These are phyloP conservation scores for Panicum virgatum DNA, from an alignment of 202 grass and related monocot genomes.

Conservation along the genomic window DNA sequence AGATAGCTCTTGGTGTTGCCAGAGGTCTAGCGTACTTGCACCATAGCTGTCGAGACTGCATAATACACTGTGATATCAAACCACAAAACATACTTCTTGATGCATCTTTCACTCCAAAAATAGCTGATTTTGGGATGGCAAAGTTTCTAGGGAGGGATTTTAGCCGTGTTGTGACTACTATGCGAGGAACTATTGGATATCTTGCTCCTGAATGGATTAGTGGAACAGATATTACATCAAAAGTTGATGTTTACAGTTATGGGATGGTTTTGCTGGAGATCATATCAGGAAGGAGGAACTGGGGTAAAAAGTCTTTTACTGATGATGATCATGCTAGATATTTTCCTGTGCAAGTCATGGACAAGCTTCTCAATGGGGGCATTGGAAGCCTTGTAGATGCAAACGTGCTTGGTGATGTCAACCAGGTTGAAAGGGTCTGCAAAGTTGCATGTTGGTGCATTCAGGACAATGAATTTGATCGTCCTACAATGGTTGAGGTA, in stretches of 20 bases:
- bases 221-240: slow-evolving; percentile 22
- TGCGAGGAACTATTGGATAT: slow-evolving; percentile 40
- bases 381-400: slow-evolving; percentile 32
- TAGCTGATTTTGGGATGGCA: slow-evolving; percentile 69
- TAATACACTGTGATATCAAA: slow-evolving; percentile 43
- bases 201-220: slow-evolving; percentile 45
- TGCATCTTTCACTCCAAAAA: slow-evolving; percentile 39
- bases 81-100: slow-evolving; percentile 46
- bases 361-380: slow-evolving; percentile 26
- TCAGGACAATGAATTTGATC: background rate
- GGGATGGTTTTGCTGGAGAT: slow-evolving; percentile 43
- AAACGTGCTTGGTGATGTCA: background rate
- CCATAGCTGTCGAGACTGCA: slow-evolving; percentile 48
- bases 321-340: slow-evolving; percentile 4
- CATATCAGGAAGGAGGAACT: slow-evolving; percentile 40
- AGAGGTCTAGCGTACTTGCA: slow-evolving; percentile 55
- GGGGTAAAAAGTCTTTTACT: background rate
- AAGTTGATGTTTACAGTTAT: slow-evolving; percentile 44
- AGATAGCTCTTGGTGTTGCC: background rate
- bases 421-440: too few species aligned
- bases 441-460: too few species aligned
- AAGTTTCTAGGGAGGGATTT: slow-evolving; percentile 71
- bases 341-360: slow-evolving; percentile 43
- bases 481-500: background rate
- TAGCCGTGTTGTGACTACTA: slow-evolving; percentile 66